Conservation (phyloP, 1,139 yeast species). For the Schwanniomyces etchellsii region DNA sequence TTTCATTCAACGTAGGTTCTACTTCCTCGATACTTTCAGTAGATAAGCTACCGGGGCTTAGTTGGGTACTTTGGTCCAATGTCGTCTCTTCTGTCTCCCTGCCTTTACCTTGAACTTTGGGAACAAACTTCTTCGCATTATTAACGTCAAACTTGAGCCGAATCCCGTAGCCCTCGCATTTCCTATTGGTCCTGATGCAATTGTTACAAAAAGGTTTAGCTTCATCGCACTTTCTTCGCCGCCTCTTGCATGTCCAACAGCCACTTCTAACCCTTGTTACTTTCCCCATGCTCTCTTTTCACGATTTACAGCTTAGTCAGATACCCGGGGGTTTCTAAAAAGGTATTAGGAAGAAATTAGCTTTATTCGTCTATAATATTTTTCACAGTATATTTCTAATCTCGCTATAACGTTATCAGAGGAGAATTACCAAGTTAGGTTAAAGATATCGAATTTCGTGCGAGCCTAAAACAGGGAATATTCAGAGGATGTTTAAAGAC, state of each 20-base stretch:
- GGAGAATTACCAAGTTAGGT: no score
- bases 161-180: slow-evolving; percentile 46
- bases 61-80: slow-evolving; percentile 1
- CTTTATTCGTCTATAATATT: no score
- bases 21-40: background rate
- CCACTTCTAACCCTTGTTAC: slow-evolving; percentile 47
- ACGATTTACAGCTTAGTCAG: no score
- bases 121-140: slow-evolving; percentile 17
- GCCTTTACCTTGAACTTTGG: background rate
- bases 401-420: no score
- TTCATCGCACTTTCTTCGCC: slow-evolving; percentile 55
- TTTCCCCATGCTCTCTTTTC: no score
- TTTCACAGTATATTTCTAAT: no score
- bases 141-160: slow-evolving; percentile 44
- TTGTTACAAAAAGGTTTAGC: slow-evolving; percentile 48
- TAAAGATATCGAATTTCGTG: no score
- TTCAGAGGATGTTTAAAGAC: no score
- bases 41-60: background rate
- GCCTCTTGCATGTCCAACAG: slow-evolving; percentile 42
- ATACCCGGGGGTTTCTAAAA: no score
- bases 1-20: no score
- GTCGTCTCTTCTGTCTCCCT: background rate
- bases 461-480: no score
- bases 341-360: no score
- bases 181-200: slow-evolving; percentile 39